A percentile compares a stretch with the other conserved stretches of the same genome.
Evolutionary conservation across 2,329 filamentous ascomycete genomes (phyloP).

Genomic region (Cladophialophora bantiana): DNA sequence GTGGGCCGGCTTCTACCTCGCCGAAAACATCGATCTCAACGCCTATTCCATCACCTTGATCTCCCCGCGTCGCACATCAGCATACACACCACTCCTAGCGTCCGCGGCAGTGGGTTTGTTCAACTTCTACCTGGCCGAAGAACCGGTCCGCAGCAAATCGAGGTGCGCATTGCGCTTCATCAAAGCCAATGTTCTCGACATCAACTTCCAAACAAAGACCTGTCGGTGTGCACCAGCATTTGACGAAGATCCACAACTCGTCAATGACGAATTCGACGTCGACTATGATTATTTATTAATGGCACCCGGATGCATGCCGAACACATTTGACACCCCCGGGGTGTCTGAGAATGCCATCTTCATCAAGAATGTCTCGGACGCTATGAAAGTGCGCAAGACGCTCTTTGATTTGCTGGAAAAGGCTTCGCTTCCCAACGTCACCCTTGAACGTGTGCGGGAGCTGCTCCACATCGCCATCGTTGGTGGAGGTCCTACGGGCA

Average conservation of each 20-base stretch:
- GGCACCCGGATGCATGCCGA: constrained; percentile 52
- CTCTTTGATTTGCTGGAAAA: constrained; percentile 46
- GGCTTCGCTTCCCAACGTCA: constrained; percentile 45
- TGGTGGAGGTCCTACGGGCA: constrained; percentile 53
- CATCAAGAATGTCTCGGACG: constrained; percentile 43
- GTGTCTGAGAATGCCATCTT: constrained; percentile 51
- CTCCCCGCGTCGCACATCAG: constrained; percentile 52
- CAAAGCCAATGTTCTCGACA: constrained; percentile 50
- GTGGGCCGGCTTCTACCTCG: constrained; percentile 57
- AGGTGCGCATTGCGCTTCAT: constrained; percentile 45
- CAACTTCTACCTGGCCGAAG: constrained; percentile 55
- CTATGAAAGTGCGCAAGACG: constrained; percentile 37
- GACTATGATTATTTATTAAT: constrained; percentile 53
- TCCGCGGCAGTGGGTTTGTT: constrained; percentile 55
- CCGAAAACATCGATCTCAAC: constrained; percentile 50
- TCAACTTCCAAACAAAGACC: constrained; percentile 48
- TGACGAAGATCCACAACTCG: constrained; percentile 40
- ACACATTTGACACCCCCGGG: constrained; percentile 52
- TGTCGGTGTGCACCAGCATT: constrained; percentile 50
- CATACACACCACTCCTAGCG: constrained; percentile 56
- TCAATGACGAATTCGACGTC: constrained; percentile 46
- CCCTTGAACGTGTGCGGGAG: constrained; percentile 43
- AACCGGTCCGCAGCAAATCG: constrained; percentile 50
- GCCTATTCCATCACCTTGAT: constrained; percentile 51
- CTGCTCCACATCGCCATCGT: constrained; percentile 51